Evolutionary conservation across 2,329 filamentous ascomycete genomes (phyloP).

Genomic region (Metarhizium rileyi): DNA sequence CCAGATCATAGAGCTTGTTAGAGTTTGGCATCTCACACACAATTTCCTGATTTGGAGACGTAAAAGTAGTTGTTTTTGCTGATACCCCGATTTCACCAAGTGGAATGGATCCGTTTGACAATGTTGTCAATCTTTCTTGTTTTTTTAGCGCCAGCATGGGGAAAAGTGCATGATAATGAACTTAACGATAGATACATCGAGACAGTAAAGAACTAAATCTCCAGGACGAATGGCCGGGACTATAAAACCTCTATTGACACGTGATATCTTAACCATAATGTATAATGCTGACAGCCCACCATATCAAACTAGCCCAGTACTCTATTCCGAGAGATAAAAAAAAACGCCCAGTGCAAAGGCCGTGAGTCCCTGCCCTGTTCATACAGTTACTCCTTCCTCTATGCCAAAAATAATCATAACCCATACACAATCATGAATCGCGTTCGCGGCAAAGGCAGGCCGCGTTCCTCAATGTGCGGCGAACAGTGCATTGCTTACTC

Average conservation of each 20-base stretch:
- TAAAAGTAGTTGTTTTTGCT: background rate
- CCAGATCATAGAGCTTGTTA: slow-evolving; percentile 1
- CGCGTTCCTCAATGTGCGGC: slow-evolving; percentile 32
- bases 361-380: background rate
- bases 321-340: slow-evolving; percentile 1
- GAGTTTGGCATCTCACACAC: background rate
- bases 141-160: background rate
- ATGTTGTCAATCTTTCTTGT: too few relatives aligned
- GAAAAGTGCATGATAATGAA: background rate
- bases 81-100: background rate
- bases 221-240: too few relatives aligned
- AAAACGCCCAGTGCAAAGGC: background rate
- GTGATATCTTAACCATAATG: background rate
- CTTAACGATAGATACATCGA: background rate
- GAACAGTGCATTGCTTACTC: slow-evolving; percentile 76
- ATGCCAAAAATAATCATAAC: background rate
- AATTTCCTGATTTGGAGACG: background rate
- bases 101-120: background rate
- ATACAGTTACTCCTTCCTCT: background rate
- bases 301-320: background rate
- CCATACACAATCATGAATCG: background rate
- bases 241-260: too few relatives aligned
- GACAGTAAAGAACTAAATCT: background rate
- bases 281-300: background rate
- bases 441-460: background rate